Percentiles rank a stretch among this genome's conserved stretches.
These are phyloP conservation scores for Citrullus amarus DNA, from an alignment of 306 rosid genomes.

Conservation along the genomic window DNA sequence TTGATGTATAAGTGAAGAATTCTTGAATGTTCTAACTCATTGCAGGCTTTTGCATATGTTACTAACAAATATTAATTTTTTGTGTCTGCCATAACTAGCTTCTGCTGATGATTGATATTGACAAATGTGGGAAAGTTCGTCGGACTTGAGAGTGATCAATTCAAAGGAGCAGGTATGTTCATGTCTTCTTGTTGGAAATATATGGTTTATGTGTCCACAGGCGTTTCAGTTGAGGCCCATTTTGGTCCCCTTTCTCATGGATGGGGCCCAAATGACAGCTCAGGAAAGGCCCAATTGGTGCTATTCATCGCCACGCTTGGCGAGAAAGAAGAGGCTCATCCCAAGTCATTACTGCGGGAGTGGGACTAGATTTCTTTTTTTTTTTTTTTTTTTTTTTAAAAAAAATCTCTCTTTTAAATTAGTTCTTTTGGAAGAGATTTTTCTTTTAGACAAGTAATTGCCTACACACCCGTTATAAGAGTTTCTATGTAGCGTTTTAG, in stretches of 20 bases:
- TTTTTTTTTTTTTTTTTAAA: neutral
- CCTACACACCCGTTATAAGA: too few relatives aligned
- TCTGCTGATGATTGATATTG: neutral
- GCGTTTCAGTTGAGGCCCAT: slow-evolving; percentile 1
- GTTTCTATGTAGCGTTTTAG: neutral
- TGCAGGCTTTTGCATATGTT: neutral
- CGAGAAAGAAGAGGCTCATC: neutral
- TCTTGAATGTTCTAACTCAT: neutral
- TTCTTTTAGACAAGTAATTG: neutral
- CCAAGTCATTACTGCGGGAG: neutral
- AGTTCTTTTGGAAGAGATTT: neutral
- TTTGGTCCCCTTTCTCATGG: neutral
- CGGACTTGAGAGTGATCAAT: neutral
- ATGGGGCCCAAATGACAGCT: slow-evolving; percentile 10
- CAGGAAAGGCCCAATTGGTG: slow-evolving; percentile 3
- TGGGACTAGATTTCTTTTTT: neutral
- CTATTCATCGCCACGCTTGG: neutral
- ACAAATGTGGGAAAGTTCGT: neutral
- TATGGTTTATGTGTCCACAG: neutral
- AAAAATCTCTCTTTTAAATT: too few relatives aligned
- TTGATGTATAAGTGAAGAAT: neutral
- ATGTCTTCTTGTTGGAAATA: slow-evolving; percentile 4
- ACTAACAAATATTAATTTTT: neutral
- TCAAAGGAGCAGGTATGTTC: slow-evolving; percentile 3
- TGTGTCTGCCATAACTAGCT: neutral